phyloP scores from a whole-genome alignment of 306 rosid species.

The Trifolium pratense region DNA sequence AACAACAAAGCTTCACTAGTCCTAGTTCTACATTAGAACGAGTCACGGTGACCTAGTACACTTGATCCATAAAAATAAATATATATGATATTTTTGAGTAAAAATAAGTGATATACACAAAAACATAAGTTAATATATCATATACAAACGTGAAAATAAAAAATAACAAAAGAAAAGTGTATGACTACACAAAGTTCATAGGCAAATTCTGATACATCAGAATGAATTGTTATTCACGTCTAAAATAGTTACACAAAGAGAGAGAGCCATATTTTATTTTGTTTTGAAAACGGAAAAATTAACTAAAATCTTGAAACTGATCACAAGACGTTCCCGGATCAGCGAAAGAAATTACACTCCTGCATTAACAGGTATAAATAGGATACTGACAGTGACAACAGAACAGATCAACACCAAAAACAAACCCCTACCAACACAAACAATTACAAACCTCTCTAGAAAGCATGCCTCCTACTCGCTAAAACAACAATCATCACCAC shows the following conservation, averaged over 20 bases:
- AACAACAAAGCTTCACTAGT: neutral
- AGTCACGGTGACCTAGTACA: neutral
- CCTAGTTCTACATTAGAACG: neutral
- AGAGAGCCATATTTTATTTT: neutral
- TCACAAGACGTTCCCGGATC: too few species aligned
- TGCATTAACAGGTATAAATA: too few species aligned
- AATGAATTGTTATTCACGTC: neutral
- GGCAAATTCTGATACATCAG: neutral
- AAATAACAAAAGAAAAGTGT: neutral
- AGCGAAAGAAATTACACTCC: too few species aligned
- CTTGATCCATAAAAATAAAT: neutral
- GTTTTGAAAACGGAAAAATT: too few species aligned
- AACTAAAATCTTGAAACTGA: too few species aligned
- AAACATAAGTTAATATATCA: neutral
- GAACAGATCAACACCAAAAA: too few species aligned
- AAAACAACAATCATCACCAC: too few species aligned
- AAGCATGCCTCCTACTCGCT: too few species aligned
- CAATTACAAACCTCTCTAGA: too few species aligned
- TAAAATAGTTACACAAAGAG: neutral
- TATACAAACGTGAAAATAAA: neutral
- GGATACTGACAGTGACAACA: too few species aligned
- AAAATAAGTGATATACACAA: neutral
- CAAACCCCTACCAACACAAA: too few species aligned
- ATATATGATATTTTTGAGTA: neutral
- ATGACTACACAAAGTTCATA: neutral